Base-by-base conservation (phyloP, 805 yeast genomes). In the Starmerella sp. region DNA sequence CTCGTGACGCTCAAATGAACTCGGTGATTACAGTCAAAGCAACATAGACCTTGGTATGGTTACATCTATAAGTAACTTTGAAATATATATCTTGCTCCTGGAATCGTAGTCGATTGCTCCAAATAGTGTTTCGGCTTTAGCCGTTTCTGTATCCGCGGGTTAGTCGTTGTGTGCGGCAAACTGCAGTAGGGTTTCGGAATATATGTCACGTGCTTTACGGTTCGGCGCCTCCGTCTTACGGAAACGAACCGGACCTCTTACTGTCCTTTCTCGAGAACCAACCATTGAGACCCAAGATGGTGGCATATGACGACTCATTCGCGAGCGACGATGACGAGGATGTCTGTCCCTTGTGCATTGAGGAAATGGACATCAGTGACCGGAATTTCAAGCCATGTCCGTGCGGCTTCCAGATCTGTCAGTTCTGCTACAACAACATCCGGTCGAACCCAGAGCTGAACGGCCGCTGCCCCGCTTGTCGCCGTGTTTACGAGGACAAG, bases 371-470 rank as follows among this genome's bases (percentile, higher is more conserved):
- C 70, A 82, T 91, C 48, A 85, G 95, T 15, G 98, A 93, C 71
- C 88, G 86, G 66, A 87, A 89, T 73, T 93, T 93, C 76, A 88
- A 85, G 69, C 99, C 99, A n/a, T 93, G 99, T 75, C 97, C 97
- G 0, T 93, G 99, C 73, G 99, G 99, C 17, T 93, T 93, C 66
- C 97, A 95, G 69, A 86, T 93, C 56, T 93, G 99, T 70, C 97
- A 91, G 75, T 93, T 93, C 68, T 93, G 99, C 70, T 93, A 91
- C 76, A 93, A 93, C 73, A 91, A 90, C 69, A 93, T 93, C 65
- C 79, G 96, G 60, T 93, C 88, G 61, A 91, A 91, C 63, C 97
- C 97, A 1, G 96, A 93, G 68, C 74, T 91, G 59, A 90, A 90
- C 67, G 97, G 97, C 3, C 80, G 88, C 62, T 93, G 99, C 72